These are phyloP conservation scores for Coemansia reversa DNA, from an alignment of 192 early-diverging fungal species.

Conservation along the genomic window DNA sequence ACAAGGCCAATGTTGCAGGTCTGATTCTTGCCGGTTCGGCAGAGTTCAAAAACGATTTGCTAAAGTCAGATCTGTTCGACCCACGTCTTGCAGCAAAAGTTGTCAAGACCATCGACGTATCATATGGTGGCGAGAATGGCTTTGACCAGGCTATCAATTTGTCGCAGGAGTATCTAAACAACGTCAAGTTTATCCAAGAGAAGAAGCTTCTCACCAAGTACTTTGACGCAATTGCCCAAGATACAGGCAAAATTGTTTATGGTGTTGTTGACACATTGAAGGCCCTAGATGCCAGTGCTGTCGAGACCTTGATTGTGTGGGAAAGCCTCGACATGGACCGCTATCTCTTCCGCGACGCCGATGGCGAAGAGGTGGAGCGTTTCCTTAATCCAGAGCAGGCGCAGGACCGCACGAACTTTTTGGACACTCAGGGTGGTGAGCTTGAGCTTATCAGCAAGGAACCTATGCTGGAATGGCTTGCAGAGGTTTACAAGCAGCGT, in stretches of 20 bases:
- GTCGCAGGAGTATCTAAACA: slow-evolving; percentile 83
- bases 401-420: slow-evolving; percentile 70
- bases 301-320: slow-evolving; percentile 98
- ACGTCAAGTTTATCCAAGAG: slow-evolving; percentile 99
- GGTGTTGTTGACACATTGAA: slow-evolving; percentile 96
- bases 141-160: slow-evolving; percentile 98
- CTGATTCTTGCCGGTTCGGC: slow-evolving; percentile 96
- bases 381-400: slow-evolving; percentile 87
- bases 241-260: slow-evolving; percentile 95
- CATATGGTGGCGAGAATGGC: slow-evolving; percentile 98
- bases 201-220: slow-evolving; percentile 94
- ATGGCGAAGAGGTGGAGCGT: slow-evolving; percentile 65
- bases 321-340: slow-evolving; percentile 88
- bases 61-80: slow-evolving; percentile 95
- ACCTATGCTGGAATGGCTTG: slow-evolving; percentile 94
- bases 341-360: slow-evolving; percentile 73
- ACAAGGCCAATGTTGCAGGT: slow-evolving; percentile 70
- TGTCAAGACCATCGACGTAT: slow-evolving; percentile 94
- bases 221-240: slow-evolving; percentile 96
- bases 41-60: slow-evolving; percentile 97
- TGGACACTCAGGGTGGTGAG: slow-evolving; percentile 67
- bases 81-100: slow-evolving; percentile 85
- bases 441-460: slow-evolving; percentile 80
- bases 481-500: slow-evolving; percentile 96
- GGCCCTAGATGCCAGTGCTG: slow-evolving; percentile 95